A percentile compares a stretch with the other conserved stretches of the same genome.
Evolutionary conservation across 305 asterid species (phyloP).

Genomic region (Fraxinus albicans): DNA sequence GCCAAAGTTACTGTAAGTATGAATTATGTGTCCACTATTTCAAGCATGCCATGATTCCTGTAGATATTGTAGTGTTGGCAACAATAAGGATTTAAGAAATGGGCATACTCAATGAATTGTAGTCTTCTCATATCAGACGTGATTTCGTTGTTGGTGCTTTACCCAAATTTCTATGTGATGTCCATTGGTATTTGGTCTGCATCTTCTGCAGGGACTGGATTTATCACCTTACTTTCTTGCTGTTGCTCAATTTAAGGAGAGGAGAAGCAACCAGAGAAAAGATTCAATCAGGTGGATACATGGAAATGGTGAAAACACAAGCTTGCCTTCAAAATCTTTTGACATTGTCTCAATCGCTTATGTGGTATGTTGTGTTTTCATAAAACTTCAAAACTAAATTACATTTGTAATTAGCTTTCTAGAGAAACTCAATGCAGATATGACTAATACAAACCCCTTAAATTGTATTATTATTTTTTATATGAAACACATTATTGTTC

Average conservation of each 20-base stretch:
- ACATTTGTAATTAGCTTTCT: background rate
- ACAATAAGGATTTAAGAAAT: background rate
- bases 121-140: background rate
- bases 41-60: background rate
- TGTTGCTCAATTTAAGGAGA: constrained; percentile 81
- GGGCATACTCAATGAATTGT: background rate
- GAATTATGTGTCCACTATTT: background rate
- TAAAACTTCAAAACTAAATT: background rate
- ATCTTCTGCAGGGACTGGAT: constrained; percentile 70
- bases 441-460: background rate
- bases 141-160: background rate
- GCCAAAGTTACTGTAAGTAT: constrained; percentile 67
- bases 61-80: background rate
- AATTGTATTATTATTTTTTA: background rate
- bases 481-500: background rate
- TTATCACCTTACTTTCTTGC: constrained; percentile 89
- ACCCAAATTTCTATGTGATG: background rate
- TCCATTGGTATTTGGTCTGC: background rate
- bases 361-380: constrained; percentile 52
- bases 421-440: background rate
- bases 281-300: constrained; percentile 66
- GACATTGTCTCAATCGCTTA: constrained; percentile 86
- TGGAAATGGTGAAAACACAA: constrained; percentile 83
- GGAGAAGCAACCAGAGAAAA: constrained; percentile 40
- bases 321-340: constrained; percentile 77